phyloP scores from a whole-genome alignment of 257 asterid genomes.

The Ehretia macrophylla region DNA sequence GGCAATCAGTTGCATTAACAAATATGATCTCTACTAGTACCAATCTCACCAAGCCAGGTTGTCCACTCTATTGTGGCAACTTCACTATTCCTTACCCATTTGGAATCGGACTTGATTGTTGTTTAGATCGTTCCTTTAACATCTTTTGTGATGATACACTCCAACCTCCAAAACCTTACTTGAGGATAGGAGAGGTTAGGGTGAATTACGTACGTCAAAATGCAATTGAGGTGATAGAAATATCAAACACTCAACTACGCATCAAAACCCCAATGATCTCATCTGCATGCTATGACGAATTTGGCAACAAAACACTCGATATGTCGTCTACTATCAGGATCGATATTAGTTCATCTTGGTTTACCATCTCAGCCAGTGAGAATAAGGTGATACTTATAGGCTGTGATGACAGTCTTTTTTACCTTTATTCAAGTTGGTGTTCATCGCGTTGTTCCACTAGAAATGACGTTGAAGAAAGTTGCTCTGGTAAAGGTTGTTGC shows the following conservation, averaged over 20 bases:
- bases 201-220: too few relatives aligned
- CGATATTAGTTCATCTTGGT: neutral
- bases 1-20: neutral
- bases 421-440: neutral
- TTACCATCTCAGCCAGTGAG: neutral
- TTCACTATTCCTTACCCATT: constrained; percentile 40
- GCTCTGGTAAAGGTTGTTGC: constrained; percentile 1
- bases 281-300: neutral
- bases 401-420: neutral
- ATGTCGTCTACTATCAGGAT: neutral
- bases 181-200: neutral
- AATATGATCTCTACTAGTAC: neutral
- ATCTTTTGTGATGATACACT: constrained; percentile 22
- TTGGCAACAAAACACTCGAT: neutral
- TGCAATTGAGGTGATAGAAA: neutral
- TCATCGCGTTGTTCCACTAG: neutral
- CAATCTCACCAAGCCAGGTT: constrained; percentile 4
- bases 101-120: constrained; percentile 29
- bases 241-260: neutral
- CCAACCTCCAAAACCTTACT: constrained; percentile 13
- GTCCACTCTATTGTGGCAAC: constrained; percentile 28
- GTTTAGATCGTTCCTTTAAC: constrained; percentile 20
- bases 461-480: neutral
- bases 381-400: neutral
- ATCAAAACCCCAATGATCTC: neutral